A percentile compares a stretch with the other conserved stretches of the same genome.
Evolutionary conservation across 2,329 filamentous ascomycete genomes (phyloP).

Genomic region (Nigrospora osmanthi): DNA sequence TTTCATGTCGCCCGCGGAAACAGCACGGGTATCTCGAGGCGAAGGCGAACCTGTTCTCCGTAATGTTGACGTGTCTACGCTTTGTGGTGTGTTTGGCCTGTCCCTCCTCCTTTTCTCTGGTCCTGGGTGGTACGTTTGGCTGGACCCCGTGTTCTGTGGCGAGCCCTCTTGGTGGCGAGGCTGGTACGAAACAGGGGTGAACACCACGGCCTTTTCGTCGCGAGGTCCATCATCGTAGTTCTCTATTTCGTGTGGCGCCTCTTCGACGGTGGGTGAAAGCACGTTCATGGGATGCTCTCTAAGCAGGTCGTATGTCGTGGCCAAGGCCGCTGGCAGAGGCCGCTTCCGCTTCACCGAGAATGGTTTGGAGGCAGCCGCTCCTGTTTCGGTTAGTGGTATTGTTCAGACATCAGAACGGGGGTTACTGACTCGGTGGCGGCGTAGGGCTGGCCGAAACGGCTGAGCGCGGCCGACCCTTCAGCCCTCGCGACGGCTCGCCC

Average conservation of each 20-base stretch:
- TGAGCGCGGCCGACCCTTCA: conserved; percentile 19
- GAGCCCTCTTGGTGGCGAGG: too few relatives aligned
- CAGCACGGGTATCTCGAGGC: too few relatives aligned
- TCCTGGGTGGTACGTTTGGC: too few relatives aligned
- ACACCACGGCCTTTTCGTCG: too few relatives aligned
- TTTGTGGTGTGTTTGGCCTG: too few relatives aligned
- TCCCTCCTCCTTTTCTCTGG: too few relatives aligned
- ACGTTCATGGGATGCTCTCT: conserved; percentile 8
- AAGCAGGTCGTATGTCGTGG: conserved; percentile 5
- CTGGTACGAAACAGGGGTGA: too few relatives aligned
- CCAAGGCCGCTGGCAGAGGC: conserved; percentile 9
- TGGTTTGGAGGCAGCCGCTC: conserved; percentile 4
- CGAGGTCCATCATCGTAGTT: too few relatives aligned
- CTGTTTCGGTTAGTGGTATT: conserved; percentile 5
- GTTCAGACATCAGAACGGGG: neutral
- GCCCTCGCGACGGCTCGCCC: conserved; percentile 7
- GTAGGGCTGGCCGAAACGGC: conserved; percentile 29
- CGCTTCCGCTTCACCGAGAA: conserved; percentile 8
- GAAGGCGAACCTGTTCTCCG: too few relatives aligned
- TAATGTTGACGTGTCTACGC: too few relatives aligned
- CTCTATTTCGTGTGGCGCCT: conserved; percentile 7
- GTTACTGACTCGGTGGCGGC: conserved; percentile 14
- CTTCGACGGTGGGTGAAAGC: conserved; percentile 22
- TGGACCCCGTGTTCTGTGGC: too few relatives aligned
- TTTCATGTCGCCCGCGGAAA: too few relatives aligned